Base-by-base conservation (phyloP, 177 flowering plant genomes). In the Vitis hybrid region DNA sequence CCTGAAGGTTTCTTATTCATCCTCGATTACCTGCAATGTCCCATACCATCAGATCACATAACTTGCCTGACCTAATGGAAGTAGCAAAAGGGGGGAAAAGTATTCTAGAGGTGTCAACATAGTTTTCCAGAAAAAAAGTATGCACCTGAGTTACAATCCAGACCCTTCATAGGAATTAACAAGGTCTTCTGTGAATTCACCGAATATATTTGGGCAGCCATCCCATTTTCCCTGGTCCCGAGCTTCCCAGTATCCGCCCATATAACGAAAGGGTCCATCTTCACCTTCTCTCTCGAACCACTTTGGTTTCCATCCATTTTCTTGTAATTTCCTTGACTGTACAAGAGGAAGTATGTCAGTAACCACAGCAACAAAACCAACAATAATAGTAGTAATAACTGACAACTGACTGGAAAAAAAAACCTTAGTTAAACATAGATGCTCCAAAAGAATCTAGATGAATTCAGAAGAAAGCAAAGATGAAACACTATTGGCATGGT, bases 161-260 rank as follows among this genome's bases (percentile, higher is more conserved):
- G 79, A 77, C 10, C 58, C 73, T 64, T 77, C 77, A 26, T 70
- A 68, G 31, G 77, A 53, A 66, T 72, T 73, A 49, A 48, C 69
- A n/a, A 74, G 52, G 39, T 78, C 88, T 65, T 83, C 91, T 14
- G 65, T 71, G 22, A 87, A 78, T 69, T 94, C 92, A 39, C 90
- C 88, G 70, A 94, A 94, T 67, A 94, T 90, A 58, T 83, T 64
- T 15, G 86, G 91, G 74, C 97, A 94, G 18, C 74, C 88, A 66
- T 88, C 90, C 97, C 97, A 94, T 20, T 76, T 87, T 50, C 79
- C 73, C 50, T 81, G 86, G 50, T 86, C 89, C 50, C 94, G 73
- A 26, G 97, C 89, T 82, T 94, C 98, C 98, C 98, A 94, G 51
- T 94, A 94, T 1, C 98, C 98, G 29, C 98, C 97, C 2, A 65